Evolutionary conservation across 2,329 filamentous ascomycete species (phyloP), one percentile per base, ranked within the genome.

Genomic region (Penicillium hesseltinei): DNA sequence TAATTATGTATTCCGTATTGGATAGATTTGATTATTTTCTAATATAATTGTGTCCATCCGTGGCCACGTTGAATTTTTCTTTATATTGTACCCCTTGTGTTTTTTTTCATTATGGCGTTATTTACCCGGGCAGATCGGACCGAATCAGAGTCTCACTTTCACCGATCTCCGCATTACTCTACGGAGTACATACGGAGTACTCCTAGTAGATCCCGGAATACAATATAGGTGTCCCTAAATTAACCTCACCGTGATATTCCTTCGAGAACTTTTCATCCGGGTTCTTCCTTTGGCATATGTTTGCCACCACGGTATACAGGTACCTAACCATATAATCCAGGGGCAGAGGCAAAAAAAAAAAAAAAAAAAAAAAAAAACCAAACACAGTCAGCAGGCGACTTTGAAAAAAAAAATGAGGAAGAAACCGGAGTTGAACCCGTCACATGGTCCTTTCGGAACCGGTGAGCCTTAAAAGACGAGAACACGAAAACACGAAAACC

Each of bases 371-470:
- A 62, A 61, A 21, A 21, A n/a, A n/a, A n/a, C n/a, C 47, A 58
- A 57, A 57, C 27, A 43, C 33, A 55, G 39, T 39, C 42, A 61
- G 51, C 50, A 33, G 45, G 51, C 57, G 59, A 50, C 43, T 63
- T 62, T 62, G 58, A 58, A 69, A 60, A 64, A 61, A 39, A 61
- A 21, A 31, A 42, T 39, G 36, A 44, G 52, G 61, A 60, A 57
- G 47, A 65, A 64, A 65, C 62, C 62, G 63, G 63, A 48, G 40
- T 35, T 56, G 21, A 60, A 33, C n/a, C 17, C 38, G 53, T 56
- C 58, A 60, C 59, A 59, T 60, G 53, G 48, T n/a, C 42, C 35
- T 19, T 36, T 36, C 39, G 50, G 50, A 33, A 36, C 50, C 47
- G 47, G 43, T 40, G 43, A 49, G 45, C 15, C 9, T 39, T 39